Evolutionary conservation across 495 filamentous ascomycete genomes (phyloP), one percentile per base, ranked within the genome.

Genomic region (Jackrogersella minutella): DNA sequence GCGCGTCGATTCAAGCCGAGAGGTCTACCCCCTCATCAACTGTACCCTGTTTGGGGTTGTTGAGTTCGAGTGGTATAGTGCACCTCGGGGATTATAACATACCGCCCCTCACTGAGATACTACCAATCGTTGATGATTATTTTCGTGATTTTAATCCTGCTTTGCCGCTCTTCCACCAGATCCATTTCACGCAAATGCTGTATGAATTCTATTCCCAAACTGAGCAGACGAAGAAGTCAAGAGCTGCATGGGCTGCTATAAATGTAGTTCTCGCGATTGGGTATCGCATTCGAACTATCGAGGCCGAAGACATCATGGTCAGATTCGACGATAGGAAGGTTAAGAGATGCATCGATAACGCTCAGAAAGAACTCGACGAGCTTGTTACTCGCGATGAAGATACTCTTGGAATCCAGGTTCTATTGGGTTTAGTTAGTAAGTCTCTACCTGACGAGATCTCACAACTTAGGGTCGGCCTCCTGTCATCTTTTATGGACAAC

Each of bases 261-360:
- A 76, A 76, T 30, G 62, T 76, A 30, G 70, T 73, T 1, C 59
- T 76, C 14, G 74, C 72, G n/a, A 52, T 76, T 34, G 69, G 67
- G 2, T 70, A 70, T 31, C 67, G 67, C 28, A 41, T 73, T 4
- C 69, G 58, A 6, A 50, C 46, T 2, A 26, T 40, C 4, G 58
- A 69, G 7, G 16, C 36, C 6, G 56, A 56, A 28, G 58, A 73
- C n/a, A 51, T 64, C n/a, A 16, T 62, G 34, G 24, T 59, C 17
- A 33, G 31, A 13, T 68, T 71, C 30, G 51, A 67, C 6, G 72
- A 73, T 54, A 43, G 13, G 6, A 73, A 66, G 17, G 37, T 69
- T 1, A 59, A 55, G 47, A 41, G 51, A n/a, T 76, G 70, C 36
- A 69, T 76, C 30, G 64, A 68, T 34, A 76, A 74, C 30, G 72